Conservation (phyloP, 331 rosid genomes). For the Dryas integrifolia region DNA sequence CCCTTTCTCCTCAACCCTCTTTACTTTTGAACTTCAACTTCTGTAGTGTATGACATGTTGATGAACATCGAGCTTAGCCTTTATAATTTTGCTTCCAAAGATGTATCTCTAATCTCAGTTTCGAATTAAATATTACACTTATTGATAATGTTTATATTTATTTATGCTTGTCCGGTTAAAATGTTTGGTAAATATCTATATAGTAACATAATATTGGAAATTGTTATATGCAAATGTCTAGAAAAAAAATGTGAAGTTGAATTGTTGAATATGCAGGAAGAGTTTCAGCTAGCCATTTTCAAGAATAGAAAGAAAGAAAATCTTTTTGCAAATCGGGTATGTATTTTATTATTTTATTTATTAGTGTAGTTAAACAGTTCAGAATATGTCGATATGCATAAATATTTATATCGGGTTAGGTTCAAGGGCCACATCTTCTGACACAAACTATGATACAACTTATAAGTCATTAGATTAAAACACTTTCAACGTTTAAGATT, state of each 20-base stretch:
- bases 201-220: background rate
- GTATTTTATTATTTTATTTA: constrained; percentile 4
- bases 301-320: constrained; percentile 65
- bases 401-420: too few relatives aligned
- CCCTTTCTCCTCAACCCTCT: background rate
- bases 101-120: background rate
- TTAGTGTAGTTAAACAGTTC: background rate
- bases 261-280: constrained; percentile 60
- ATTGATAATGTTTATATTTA: background rate
- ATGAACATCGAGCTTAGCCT: constrained; percentile 1
- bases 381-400: background rate
- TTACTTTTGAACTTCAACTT: background rate
- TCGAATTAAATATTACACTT: background rate
- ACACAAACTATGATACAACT: too few relatives aligned
- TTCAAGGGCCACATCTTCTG: too few relatives aligned
- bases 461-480: too few relatives aligned
- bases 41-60: background rate
- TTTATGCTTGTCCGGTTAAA: background rate
- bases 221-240: constrained; percentile 11
- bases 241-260: background rate
- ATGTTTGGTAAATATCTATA: background rate
- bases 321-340: constrained; percentile 86
- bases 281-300: constrained; percentile 86
- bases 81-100: background rate
- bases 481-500: too few relatives aligned